Evolutionary conservation across 345 rosid genomes (phyloP), one percentile per base, ranked within the genome.

Genomic region (Populus euphratica): DNA sequence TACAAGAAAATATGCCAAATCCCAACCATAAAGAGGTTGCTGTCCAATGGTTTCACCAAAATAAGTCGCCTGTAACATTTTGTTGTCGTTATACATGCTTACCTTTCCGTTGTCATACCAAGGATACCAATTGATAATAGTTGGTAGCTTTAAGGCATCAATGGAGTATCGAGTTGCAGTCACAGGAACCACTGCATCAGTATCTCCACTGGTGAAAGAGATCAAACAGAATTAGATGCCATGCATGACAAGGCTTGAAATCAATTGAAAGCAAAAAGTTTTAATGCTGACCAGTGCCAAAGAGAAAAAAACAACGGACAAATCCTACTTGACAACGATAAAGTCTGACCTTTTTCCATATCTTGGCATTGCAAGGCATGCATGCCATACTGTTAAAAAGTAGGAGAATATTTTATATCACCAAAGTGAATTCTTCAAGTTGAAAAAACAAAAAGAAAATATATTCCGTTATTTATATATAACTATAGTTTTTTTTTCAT

Each of bases 141-240:
- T 95, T 35, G 82, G 89, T 65, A 95, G 70, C 81, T 89, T 92
- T 74, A 95, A 82, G 17, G 98, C 97, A 74, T 92, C 89, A 63
- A 95, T 88, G 47, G 99, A 93, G 84, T 91, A 84, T 76, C 98
- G 93, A 66, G 94, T 93, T 73, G 97, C 99, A 69, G 98, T 93
- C 35, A 95, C 81, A 9, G 99, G 97, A 74, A 95, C 90, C 36
- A 93, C 91, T 31, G 94, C 79, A 73, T 95, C 98, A n/a, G 97
- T 88, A 78, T 95, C 98, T 83, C 98, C 99, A 71, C 99, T 95
- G 92, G 63, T 82, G 50, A 81, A 54, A 82, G 72, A 80, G 35
- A 66, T 80, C 36, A 80, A 68, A 47, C 79, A 78, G 59, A 68
- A 63, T 18, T 70, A 63, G 79, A 43, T 9, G 33, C 14, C 13